Evolutionary conservation across 352 stramenopile genomes (phyloP), one percentile per base, ranked within the genome.

Genomic region (Globisporangium heterothallicum): DNA sequence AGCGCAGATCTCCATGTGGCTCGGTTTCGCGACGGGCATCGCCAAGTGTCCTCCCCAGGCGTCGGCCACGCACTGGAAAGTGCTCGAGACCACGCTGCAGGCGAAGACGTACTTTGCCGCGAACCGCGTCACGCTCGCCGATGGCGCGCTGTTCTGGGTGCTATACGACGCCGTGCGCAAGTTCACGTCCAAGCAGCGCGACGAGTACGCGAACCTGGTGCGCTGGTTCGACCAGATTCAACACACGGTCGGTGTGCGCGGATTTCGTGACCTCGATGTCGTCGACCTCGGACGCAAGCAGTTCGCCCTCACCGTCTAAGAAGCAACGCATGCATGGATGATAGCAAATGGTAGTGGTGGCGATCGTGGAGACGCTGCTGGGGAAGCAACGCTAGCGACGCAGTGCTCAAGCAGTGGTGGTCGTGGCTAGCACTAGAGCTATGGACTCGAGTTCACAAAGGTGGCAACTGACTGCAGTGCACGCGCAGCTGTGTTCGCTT

Each of bases 201-300:
- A 64, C 30, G 66, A 86, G 58, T 77, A 70, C 48, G 47, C 56
- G 22, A 83, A 80, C 64, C 58, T 93, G 40, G 66, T 75, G 58
- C 83, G 83, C 63, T 93, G 83, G 83, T 93, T 93, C 52, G 78
- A 93, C 67, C 83, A 93, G 65, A 58, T 93, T 38, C 83, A 93
- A 61, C 79, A 91, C 74, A 90, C 83, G 50, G 80, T 68, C 42
- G 83, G 83, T 58, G 78, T 93, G 43, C 80, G 73, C 18, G 83
- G 83, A 44, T 93, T 93, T 86, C 71, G 64, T n/a, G 66, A 76
- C 58, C 62, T 86, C 38, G 77, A 86, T 27, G 54, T 93, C 54
- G 36, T 93, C 49, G 61, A 78, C 38, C 36, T 93, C 43, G 46
- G 54, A 42, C 57, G 38, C 42, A 67, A 75, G 48, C 70, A 75